Conservation (phyloP, 306 rosid genomes). For the Echinosophora koreensis region DNA sequence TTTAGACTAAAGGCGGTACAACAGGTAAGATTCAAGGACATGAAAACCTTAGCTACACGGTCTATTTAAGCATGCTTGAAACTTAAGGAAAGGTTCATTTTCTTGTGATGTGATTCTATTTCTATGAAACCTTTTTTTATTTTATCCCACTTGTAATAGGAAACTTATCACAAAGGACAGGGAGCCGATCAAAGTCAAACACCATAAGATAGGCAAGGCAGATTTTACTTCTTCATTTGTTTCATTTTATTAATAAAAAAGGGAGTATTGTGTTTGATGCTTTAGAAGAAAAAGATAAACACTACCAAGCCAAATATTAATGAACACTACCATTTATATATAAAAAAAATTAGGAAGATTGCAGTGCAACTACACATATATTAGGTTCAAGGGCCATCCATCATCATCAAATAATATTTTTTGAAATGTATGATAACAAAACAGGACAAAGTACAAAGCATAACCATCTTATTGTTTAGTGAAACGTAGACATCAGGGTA, state of each 20-base stretch:
- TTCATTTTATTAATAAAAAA: not conserved
- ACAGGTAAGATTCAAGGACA: constrained; percentile 36
- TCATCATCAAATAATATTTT: constrained; percentile 27
- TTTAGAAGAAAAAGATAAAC: constrained; percentile 25
- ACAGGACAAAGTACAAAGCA: not conserved
- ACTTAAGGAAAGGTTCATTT: constrained; percentile 10
- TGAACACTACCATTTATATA: not conserved
- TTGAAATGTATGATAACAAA: not conserved
- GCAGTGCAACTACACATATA: not conserved
- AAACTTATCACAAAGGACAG: constrained; percentile 39
- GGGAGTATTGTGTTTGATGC: not conserved
- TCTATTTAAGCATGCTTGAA: constrained; percentile 49
- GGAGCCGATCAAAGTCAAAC: constrained; percentile 46
- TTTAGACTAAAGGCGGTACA: constrained; percentile 33
- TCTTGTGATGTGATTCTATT: constrained; percentile 29
- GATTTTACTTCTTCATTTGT: not conserved
- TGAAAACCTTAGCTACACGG: constrained; percentile 37
- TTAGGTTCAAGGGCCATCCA: not conserved
- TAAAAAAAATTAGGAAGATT: not conserved
- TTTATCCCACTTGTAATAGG: constrained; percentile 40
- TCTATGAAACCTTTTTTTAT: constrained; percentile 28
- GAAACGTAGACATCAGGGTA: not conserved
- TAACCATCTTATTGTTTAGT: not conserved
- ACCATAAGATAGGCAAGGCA: constrained; percentile 9
- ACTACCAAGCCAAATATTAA: not conserved